A percentile compares a stretch with the other conserved stretches of the same genome.
These are phyloP conservation scores for Pseudocercospora musae DNA, from an alignment of 2,329 filamentous ascomycete genomes.

Conservation along the genomic window DNA sequence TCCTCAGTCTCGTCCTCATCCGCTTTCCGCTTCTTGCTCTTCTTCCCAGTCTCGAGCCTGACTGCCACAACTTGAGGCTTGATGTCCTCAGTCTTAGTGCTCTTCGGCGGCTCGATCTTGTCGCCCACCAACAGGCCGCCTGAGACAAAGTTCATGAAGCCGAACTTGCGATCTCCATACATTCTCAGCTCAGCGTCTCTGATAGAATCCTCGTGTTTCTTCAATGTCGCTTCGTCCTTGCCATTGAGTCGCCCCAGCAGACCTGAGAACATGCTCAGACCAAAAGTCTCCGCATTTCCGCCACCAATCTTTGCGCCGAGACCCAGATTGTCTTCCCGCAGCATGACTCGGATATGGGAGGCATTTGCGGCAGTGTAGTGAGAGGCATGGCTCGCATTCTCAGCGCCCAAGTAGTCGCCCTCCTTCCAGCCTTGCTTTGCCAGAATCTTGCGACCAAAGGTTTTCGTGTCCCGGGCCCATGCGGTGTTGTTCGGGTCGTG, in stretches of 20 bases:
- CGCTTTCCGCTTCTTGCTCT: conserved; percentile 35
- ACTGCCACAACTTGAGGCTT: conserved; percentile 45
- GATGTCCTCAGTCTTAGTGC: conserved; percentile 27
- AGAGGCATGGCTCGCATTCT: conserved; percentile 69
- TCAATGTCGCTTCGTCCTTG: conserved; percentile 66
- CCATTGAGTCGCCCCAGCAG: conserved; percentile 87
- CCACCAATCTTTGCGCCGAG: conserved; percentile 76
- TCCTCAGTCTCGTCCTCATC: conserved; percentile 7
- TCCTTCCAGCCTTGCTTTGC: conserved; percentile 86
- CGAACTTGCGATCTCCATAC: conserved; percentile 73
- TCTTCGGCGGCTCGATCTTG: conserved; percentile 43
- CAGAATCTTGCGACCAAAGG: conserved; percentile 88
- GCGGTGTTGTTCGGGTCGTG: conserved; percentile 93
- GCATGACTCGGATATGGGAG: conserved; percentile 76
- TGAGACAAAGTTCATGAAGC: conserved; percentile 78
- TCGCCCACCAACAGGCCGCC: conserved; percentile 71
- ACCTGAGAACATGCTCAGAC: conserved; percentile 81
- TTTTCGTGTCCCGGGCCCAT: conserved; percentile 79
- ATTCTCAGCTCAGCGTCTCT: conserved; percentile 68
- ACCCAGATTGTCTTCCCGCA: conserved; percentile 90
- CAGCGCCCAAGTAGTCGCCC: conserved; percentile 75
- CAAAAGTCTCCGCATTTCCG: conserved; percentile 69
- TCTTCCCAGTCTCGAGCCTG: conserved; percentile 44
- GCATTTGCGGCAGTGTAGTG: conserved; percentile 77
- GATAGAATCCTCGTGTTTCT: conserved; percentile 61